A percentile compares a stretch with the other conserved stretches of the same genome.
Conservation (phyloP, 2,329 filamentous ascomycete genomes). For the Neocatenulostroma microsporum region DNA sequence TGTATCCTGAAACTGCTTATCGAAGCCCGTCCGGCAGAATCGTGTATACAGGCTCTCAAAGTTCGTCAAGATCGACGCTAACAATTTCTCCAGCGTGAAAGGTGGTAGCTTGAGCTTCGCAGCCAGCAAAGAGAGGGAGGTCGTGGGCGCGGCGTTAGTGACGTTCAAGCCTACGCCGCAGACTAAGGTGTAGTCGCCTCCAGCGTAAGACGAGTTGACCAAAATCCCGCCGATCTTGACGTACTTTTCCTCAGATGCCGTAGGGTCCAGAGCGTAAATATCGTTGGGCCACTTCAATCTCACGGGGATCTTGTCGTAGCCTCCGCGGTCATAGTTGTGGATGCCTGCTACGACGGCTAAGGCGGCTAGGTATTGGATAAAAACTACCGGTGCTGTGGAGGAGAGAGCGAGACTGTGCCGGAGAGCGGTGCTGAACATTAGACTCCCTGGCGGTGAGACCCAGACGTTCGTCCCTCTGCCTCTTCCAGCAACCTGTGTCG, state of each 20-base stretch:
- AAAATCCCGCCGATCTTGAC: conserved; percentile 92
- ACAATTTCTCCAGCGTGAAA: conserved; percentile 68
- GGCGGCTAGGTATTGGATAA: conserved; percentile 87
- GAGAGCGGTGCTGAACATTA: conserved; percentile 84
- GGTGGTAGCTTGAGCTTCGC: conserved; percentile 35
- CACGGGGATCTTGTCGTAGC: conserved; percentile 67
- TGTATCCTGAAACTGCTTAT: conserved; percentile 58
- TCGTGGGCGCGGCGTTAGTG: conserved; percentile 83
- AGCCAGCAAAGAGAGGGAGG: conserved; percentile 70
- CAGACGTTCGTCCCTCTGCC: conserved; percentile 90
- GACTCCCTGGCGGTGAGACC: conserved; percentile 77
- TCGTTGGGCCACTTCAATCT: conserved; percentile 98
- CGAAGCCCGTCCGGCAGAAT: conserved; percentile 72
- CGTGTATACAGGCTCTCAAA: conserved; percentile 70
- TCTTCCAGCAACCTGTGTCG: conserved; percentile 77
- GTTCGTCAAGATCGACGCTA: conserved; percentile 69
- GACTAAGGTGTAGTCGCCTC: conserved; percentile 72
- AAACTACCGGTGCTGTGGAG: conserved; percentile 70
- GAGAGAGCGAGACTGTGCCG: conserved; percentile 71
- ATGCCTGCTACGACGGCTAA: conserved; percentile 81
- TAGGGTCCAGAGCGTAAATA: conserved; percentile 47
- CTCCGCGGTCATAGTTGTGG: conserved; percentile 61
- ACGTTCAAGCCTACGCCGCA: conserved; percentile 79
- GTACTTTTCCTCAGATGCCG: conserved; percentile 55
- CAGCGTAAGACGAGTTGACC: conserved; percentile 75